Conservation (phyloP, 1,284 basidiomycete genomes). For the Phellopilus nigrolimitatus region DNA sequence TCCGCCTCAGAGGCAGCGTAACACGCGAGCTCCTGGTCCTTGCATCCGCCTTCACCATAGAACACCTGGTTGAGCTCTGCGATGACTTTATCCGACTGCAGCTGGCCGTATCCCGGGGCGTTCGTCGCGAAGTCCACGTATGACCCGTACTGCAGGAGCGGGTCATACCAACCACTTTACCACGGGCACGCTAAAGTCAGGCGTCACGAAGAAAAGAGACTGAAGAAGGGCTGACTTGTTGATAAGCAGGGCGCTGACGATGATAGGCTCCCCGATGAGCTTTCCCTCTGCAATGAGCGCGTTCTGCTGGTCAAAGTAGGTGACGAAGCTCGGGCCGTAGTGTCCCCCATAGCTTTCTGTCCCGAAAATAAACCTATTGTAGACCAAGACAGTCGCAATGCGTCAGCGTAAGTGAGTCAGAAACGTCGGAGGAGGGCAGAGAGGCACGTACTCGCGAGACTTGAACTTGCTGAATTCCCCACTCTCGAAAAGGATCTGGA, state of each 20-base stretch:
- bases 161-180: slow-evolving; percentile 60
- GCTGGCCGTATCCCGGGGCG: slow-evolving; percentile 61
- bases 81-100: slow-evolving; percentile 45
- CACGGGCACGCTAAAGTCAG: neutral
- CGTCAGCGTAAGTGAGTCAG: slow-evolving; percentile 1
- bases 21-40: slow-evolving; percentile 48
- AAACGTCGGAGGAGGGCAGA: neutral
- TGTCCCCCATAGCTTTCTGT: slow-evolving; percentile 69
- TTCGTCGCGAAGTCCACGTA: slow-evolving; percentile 55
- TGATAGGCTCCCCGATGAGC: slow-evolving; percentile 33
- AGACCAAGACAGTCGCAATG: neutral
- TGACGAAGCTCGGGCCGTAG: slow-evolving; percentile 60
- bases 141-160: slow-evolving; percentile 55
- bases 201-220: neutral
- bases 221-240: slow-evolving; percentile 31
- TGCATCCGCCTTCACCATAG: slow-evolving; percentile 45
- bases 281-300: slow-evolving; percentile 41
- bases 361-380: slow-evolving; percentile 51
- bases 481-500: slow-evolving; percentile 67
- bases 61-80: slow-evolving; percentile 43
- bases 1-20: slow-evolving; percentile 36
- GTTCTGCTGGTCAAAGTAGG: slow-evolving; percentile 66
- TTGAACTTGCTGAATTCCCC: slow-evolving; percentile 52
- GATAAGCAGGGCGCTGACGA: slow-evolving; percentile 40
- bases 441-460: slow-evolving; percentile 45